Evolutionary conservation across 768 basidiomycete genomes (phyloP), one percentile per base, ranked within the genome.

Genomic region (Paxillus involutus): DNA sequence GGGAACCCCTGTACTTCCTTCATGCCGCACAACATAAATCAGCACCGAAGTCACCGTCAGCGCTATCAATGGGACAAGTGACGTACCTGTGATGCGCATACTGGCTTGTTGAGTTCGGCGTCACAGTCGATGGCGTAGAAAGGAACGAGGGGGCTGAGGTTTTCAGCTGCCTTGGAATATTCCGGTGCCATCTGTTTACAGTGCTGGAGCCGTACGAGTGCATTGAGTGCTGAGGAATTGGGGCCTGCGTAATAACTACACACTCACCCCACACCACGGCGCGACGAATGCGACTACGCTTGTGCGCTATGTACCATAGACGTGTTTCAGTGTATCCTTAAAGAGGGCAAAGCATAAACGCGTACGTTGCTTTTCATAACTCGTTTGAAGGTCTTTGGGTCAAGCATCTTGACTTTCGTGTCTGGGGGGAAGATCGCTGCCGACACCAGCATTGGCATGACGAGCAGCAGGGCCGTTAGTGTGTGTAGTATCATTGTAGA

Each of bases 81-180:
- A 53, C 35, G 55, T 55, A 80, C 86, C 76, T 94, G 89, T 48
- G 91, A 85, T 0, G 83, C 82, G 64, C 95, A 98, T 7, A 98
- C 72, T 10, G 75, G 78, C 70, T 88, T 94, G 71, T 98, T 96
- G 65, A 75, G 75, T 32, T 84, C 80, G 13, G 81, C 86, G 63
- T 97, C 94, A 59, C 94, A 98, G 67, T 98, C 92, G n/a, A 98
- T 82, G 12, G 94, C 92, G 69, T 94, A 97, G 51, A 89, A 80
- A 0, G 93, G 93, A 21, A 98, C 77, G 26, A 97, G 76, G 3
- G 95, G 94, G 54, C 84, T 77, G 7, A 97, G 79, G 1, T 83
- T 86, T 11, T 81, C 69, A 0, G 94, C 93, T 4, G 92, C 92
- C 61, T 89, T 87, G 67, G 81, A 85, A 63, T 85, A 91, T 66